Conservation (phyloP, 2,329 filamentous ascomycete species). For the Colletotrichum australisinense region DNA sequence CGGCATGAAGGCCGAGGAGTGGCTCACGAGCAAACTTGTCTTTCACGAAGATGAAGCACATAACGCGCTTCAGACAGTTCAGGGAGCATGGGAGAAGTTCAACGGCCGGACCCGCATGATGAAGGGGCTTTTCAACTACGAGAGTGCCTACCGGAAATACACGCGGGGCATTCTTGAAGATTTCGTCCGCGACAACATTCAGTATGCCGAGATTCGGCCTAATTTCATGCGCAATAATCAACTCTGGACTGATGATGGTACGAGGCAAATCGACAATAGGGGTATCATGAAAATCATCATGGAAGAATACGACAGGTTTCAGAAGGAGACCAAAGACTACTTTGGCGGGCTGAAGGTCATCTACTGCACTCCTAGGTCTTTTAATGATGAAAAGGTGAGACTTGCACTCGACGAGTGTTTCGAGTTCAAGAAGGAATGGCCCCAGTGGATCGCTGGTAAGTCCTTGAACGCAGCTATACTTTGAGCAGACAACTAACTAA, state of each 20-base stretch:
- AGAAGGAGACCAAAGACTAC: slow-evolving; percentile 48
- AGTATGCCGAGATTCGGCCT: slow-evolving; percentile 77
- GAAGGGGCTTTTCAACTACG: slow-evolving; percentile 78
- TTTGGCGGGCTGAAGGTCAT: slow-evolving; percentile 78
- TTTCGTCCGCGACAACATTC: slow-evolving; percentile 73
- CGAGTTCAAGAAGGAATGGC: slow-evolving; percentile 66
- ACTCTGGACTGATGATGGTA: slow-evolving; percentile 69
- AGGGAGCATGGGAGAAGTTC: slow-evolving; percentile 71
- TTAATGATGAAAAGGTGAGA: slow-evolving; percentile 58
- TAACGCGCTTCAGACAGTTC: slow-evolving; percentile 57
- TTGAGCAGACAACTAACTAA: not conserved
- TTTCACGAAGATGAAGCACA: slow-evolving; percentile 72
- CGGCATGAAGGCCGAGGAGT: slow-evolving; percentile 53
- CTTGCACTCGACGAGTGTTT: slow-evolving; percentile 71
- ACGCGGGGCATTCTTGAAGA: slow-evolving; percentile 69
- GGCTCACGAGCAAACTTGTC: slow-evolving; percentile 72
- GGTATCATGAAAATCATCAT: slow-evolving; percentile 72
- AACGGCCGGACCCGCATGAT: slow-evolving; percentile 77
- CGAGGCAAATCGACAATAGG: slow-evolving; percentile 60
- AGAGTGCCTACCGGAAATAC: slow-evolving; percentile 70
- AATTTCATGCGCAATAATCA: slow-evolving; percentile 75
- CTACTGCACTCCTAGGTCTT: slow-evolving; percentile 76
- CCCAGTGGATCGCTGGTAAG: slow-evolving; percentile 72
- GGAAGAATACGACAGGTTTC: slow-evolving; percentile 63
- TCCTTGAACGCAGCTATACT: not conserved